A percentile compares a stretch with the other conserved stretches of the same genome.
phyloP scores from a whole-genome alignment of 2,329 filamentous ascomycete species.

The Cercospora zeina region DNA sequence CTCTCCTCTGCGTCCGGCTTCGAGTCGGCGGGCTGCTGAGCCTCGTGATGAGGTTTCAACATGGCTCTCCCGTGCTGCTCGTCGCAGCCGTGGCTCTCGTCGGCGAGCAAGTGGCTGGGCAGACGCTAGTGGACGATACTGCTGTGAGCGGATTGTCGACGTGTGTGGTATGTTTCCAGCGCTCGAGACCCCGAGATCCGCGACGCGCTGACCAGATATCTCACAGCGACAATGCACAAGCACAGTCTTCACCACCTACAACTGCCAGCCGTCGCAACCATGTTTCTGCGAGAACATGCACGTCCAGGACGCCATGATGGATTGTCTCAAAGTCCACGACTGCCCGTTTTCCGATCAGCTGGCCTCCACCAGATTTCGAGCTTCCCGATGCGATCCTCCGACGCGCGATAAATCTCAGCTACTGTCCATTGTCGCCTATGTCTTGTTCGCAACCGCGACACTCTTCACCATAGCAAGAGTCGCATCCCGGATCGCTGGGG shows the following conservation, averaged over 20 bases:
- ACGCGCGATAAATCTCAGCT: constrained; percentile 12
- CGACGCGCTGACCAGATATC: neutral
- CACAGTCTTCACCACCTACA: constrained; percentile 14
- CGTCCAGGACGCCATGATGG: constrained; percentile 9
- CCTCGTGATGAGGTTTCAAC: constrained; percentile 16
- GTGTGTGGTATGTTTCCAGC: constrained; percentile 20
- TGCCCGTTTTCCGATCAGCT: constrained; percentile 18
- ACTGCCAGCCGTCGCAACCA: constrained; percentile 17
- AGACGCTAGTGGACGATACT: constrained; percentile 13
- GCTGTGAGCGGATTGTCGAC: constrained; percentile 20
- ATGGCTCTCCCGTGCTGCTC: constrained; percentile 2
- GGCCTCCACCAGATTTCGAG: constrained; percentile 12
- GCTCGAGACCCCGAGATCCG: neutral
- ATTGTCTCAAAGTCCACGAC: constrained; percentile 11
- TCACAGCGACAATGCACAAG: constrained; percentile 15
- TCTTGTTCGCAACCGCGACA: constrained; percentile 17
- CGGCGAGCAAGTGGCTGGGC: neutral
- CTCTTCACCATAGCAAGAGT: constrained; percentile 15
- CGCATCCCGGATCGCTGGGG: constrained; percentile 6
- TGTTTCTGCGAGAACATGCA: constrained; percentile 23
- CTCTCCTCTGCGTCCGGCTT: neutral
- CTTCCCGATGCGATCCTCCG: constrained; percentile 13
- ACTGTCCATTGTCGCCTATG: constrained; percentile 15
- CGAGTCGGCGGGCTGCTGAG: constrained; percentile 4
- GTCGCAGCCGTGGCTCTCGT: constrained; percentile 1